Percentiles rank a stretch among this genome's conserved stretches.
phyloP scores from a whole-genome alignment of 805 yeast genomes.

The Lachancea sp. region DNA sequence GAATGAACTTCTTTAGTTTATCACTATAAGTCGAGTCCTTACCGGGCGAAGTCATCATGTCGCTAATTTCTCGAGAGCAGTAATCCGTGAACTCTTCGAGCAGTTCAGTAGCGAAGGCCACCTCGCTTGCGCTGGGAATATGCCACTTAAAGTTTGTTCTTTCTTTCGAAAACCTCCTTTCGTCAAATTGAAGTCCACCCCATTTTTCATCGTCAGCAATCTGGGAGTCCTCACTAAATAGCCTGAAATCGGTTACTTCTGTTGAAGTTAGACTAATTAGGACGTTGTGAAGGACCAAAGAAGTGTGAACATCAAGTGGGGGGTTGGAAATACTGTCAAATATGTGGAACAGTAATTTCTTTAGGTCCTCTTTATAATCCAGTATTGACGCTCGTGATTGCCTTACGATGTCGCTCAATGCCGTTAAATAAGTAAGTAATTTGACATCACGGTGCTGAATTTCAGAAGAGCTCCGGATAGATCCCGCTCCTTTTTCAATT shows the following conservation, averaged over 20 bases:
- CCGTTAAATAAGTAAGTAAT: constrained; percentile 61
- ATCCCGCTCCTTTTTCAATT: constrained; percentile 75
- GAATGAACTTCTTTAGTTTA: constrained; percentile 46
- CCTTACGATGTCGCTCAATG: constrained; percentile 63
- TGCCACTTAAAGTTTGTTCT: constrained; percentile 69
- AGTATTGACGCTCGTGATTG: constrained; percentile 54
- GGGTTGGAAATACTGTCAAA: constrained; percentile 39
- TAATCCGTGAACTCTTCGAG: constrained; percentile 45
- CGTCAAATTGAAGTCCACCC: constrained; percentile 68
- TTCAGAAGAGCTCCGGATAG: constrained; percentile 56
- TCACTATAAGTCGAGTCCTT: constrained; percentile 36
- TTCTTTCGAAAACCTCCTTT: constrained; percentile 41
- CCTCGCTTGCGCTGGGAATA: constrained; percentile 50
- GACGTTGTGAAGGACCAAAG: constrained; percentile 61
- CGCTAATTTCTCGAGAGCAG: constrained; percentile 39
- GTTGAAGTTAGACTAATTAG: constrained; percentile 58
- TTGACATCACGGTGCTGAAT: constrained; percentile 72
- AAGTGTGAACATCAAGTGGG: constrained; percentile 49
- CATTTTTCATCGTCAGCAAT: constrained; percentile 45
- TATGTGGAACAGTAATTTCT: constrained; percentile 31
- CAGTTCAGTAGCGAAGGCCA: constrained; percentile 53
- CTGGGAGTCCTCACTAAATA: constrained; percentile 42
- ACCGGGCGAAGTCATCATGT: constrained; percentile 19
- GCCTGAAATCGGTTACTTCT: constrained; percentile 49
- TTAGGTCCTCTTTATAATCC: constrained; percentile 39